Conservation (phyloP, 2,329 filamentous ascomycete genomes). For the Leptographium lundbergii region DNA sequence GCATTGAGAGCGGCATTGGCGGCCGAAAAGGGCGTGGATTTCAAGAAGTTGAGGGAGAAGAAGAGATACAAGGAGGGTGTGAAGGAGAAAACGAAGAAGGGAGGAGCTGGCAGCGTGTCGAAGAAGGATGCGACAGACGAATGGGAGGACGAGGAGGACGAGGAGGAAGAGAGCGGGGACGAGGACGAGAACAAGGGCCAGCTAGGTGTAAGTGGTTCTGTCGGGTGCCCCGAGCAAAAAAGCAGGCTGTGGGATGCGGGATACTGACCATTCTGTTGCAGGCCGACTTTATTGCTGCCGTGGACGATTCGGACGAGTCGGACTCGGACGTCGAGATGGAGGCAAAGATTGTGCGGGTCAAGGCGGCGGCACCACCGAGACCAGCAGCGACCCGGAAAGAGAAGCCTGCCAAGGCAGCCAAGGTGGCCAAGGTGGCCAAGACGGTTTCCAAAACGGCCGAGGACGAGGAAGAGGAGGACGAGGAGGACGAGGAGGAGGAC, state of each 20-base stretch:
- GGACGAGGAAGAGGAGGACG: conserved; percentile 49
- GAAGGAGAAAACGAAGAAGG: conserved; percentile 18
- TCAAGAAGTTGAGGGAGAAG: conserved; percentile 36
- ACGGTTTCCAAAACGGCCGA: conserved; percentile 33
- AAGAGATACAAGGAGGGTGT: conserved; percentile 32
- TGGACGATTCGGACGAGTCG: conserved; percentile 49
- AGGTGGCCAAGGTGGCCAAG: conserved; percentile 23
- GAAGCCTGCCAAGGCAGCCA: conserved; percentile 14
- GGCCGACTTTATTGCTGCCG: conserved; percentile 38
- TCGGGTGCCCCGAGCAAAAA: background rate
- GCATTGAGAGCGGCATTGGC: conserved; percentile 41
- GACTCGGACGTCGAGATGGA: conserved; percentile 71
- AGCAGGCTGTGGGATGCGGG: background rate
- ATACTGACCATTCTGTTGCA: conserved; percentile 12
- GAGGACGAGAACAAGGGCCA: conserved; percentile 17
- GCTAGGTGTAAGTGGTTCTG: conserved; percentile 10
- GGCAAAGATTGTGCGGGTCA: conserved; percentile 47
- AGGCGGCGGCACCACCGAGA: background rate
- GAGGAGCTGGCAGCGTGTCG: conserved; percentile 9
- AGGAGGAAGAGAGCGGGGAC: conserved; percentile 20
- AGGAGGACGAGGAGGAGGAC: conserved; percentile 9
- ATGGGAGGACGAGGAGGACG: conserved; percentile 27
- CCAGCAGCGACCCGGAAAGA: conserved; percentile 1
- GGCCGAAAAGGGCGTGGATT: conserved; percentile 41
- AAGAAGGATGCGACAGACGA: conserved; percentile 17